Conservation (phyloP, 2,329 filamentous ascomycete genomes). For the Colletotrichum gigasporum region DNA sequence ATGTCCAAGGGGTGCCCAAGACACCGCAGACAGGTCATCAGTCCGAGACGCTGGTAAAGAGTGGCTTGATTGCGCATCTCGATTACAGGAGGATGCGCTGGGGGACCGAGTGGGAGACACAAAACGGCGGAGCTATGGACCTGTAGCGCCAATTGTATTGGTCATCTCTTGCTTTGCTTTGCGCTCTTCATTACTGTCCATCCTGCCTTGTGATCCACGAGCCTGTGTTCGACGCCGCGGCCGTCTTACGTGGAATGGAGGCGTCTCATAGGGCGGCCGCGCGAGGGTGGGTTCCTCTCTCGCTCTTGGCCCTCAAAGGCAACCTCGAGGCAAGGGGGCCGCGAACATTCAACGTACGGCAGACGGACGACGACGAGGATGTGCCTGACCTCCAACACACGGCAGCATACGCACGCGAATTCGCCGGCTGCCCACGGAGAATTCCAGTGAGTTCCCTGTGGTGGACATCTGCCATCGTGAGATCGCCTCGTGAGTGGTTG, state of each 20-base stretch:
- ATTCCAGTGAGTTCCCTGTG: too few relatives aligned
- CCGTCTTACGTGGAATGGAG: background rate
- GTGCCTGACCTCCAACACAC: too few relatives aligned
- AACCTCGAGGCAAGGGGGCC: background rate
- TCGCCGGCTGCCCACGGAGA: too few relatives aligned
- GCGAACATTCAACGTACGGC: too few relatives aligned
- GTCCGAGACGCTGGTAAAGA: slow-evolving; percentile 29
- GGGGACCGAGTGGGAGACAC: background rate
- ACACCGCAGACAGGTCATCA: slow-evolving; percentile 13
- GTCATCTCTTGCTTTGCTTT: background rate
- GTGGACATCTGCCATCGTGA: too few relatives aligned
- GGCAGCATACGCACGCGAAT: too few relatives aligned
- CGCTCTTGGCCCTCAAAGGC: background rate
- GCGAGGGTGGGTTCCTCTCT: background rate
- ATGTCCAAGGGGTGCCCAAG: background rate
- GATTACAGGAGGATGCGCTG: slow-evolving; percentile 20
- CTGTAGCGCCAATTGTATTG: slow-evolving; percentile 2
- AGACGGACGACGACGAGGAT: too few relatives aligned
- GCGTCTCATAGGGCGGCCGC: slow-evolving; percentile 9
- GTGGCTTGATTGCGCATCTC: slow-evolving; percentile 25
- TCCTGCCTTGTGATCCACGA: background rate
- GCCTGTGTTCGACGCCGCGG: background rate
- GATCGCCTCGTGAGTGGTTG: background rate
- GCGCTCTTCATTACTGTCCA: background rate
- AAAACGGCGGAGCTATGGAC: slow-evolving; percentile 10